phyloP scores from a whole-genome alignment of 805 yeast genomes.

The Millerozyma acaciae region DNA sequence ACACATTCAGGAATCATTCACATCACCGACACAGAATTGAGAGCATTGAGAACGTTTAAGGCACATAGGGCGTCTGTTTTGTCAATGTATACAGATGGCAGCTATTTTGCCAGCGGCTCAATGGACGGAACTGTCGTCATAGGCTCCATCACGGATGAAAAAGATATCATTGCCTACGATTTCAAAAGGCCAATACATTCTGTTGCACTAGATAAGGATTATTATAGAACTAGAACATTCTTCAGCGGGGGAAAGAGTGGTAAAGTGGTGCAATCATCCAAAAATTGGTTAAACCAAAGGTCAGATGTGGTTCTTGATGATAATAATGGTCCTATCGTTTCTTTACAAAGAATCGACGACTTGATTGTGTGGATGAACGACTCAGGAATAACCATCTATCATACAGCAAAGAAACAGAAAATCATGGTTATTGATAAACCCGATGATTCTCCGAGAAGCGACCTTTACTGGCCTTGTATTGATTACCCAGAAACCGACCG shows the following conservation, averaged over 20 bases:
- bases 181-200: slow-evolving; percentile 87
- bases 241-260: slow-evolving; percentile 91
- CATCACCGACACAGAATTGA: slow-evolving; percentile 56
- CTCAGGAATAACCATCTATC: slow-evolving; percentile 67
- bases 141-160: slow-evolving; percentile 60
- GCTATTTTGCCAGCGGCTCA: slow-evolving; percentile 78
- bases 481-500: slow-evolving; percentile 62
- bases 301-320: slow-evolving; percentile 61
- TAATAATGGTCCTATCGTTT: slow-evolving; percentile 67
- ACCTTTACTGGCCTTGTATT: slow-evolving; percentile 78
- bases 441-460: slow-evolving; percentile 56
- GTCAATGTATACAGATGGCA: slow-evolving; percentile 68
- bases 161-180: slow-evolving; percentile 70
- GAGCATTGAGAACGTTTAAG: slow-evolving; percentile 65
- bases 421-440: slow-evolving; percentile 58
- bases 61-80: slow-evolving; percentile 85
- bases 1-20: slow-evolving; percentile 86
- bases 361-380: slow-evolving; percentile 82
- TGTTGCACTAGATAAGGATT: slow-evolving; percentile 74
- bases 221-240: slow-evolving; percentile 57
- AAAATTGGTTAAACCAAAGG: slow-evolving; percentile 86
- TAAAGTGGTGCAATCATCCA: slow-evolving; percentile 64
- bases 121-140: slow-evolving; percentile 91
- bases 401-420: slow-evolving; percentile 46
- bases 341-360: slow-evolving; percentile 59